Evolutionary conservation across 2,329 filamentous ascomycete species (phyloP).

Genomic region (Cercospora sesami): DNA sequence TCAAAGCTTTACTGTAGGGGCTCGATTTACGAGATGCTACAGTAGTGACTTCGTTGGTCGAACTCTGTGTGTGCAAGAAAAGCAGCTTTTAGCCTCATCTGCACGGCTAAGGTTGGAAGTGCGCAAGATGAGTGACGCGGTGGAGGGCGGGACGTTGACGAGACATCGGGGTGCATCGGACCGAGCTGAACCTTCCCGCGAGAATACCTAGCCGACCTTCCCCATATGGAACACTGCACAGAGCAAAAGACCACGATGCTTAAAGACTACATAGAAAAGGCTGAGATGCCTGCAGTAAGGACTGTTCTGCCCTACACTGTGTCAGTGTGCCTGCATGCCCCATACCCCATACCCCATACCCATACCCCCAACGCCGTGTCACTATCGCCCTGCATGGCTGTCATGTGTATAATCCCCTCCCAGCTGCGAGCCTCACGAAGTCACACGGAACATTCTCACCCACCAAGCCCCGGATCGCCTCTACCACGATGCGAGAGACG

Average conservation of each 20-base stretch:
- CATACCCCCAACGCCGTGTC: constrained; percentile 1
- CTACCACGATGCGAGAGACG: constrained; percentile 79
- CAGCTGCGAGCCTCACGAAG: constrained; percentile 74
- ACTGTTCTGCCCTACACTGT: constrained; percentile 1
- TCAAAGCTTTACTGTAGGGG: neutral
- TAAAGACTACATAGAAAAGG: neutral
- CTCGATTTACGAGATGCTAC: neutral
- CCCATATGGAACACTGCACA: neutral
- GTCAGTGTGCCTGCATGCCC: neutral
- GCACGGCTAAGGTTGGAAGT: constrained; percentile 7
- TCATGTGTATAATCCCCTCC: constrained; percentile 53
- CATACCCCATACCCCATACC: neutral
- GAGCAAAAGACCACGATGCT: neutral
- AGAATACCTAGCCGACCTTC: neutral
- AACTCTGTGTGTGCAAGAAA: neutral
- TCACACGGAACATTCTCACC: constrained; percentile 81
- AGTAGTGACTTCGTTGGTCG: neutral
- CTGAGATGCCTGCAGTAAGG: neutral
- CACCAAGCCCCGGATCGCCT: constrained; percentile 73
- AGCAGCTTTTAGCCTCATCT: constrained; percentile 10
- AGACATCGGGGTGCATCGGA: neutral
- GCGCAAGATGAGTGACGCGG: neutral
- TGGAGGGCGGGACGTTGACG: neutral
- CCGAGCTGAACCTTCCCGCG: neutral
- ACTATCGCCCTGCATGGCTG: neutral